These are phyloP conservation scores for Chlamydomonas incerta DNA, from an alignment of 139 green algal genomes.

Conservation along the genomic window DNA sequence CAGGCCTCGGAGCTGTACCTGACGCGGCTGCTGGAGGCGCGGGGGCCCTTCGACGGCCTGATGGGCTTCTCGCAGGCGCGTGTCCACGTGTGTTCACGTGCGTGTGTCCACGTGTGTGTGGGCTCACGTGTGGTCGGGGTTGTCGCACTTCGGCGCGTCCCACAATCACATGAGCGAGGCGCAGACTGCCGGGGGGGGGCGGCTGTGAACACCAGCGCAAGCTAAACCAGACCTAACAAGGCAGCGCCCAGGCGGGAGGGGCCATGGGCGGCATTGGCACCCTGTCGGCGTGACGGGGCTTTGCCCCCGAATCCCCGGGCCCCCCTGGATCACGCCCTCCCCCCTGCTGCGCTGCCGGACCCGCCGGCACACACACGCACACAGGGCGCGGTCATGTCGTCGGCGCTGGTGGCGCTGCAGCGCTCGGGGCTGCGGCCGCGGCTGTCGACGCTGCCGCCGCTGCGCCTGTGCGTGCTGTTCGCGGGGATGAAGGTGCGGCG, in stretches of 20 bases:
- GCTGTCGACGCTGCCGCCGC: constrained; percentile 27
- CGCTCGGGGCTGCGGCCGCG: constrained; percentile 31
- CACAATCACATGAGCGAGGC: neutral
- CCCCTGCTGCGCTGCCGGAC: too few relatives aligned
- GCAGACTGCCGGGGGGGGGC: too few relatives aligned
- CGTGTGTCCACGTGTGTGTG: too few relatives aligned
- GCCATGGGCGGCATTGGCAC: neutral
- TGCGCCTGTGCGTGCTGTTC: constrained; percentile 69
- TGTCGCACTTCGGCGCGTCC: too few relatives aligned
- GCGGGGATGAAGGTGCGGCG: constrained; percentile 60
- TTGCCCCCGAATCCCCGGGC: too few relatives aligned
- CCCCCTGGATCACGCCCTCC: too few relatives aligned
- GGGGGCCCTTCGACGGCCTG: constrained; percentile 71
- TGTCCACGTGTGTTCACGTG: too few relatives aligned
- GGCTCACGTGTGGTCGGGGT: neutral
- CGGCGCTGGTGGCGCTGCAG: constrained; percentile 55
- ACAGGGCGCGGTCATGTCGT: constrained; percentile 56
- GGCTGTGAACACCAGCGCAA: too few relatives aligned
- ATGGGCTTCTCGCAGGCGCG: constrained; percentile 67
- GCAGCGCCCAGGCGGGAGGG: neutral
- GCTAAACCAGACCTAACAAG: too few relatives aligned
- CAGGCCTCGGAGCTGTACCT: constrained; percentile 43
- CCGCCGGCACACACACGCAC: too few relatives aligned
- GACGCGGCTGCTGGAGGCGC: constrained; percentile 4
- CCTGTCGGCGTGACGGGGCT: too few relatives aligned